Evolutionary conservation across 179 eudicot genomes (phyloP), one percentile per base, ranked within the genome.

Genomic region (Vitellaria paradoxa): DNA sequence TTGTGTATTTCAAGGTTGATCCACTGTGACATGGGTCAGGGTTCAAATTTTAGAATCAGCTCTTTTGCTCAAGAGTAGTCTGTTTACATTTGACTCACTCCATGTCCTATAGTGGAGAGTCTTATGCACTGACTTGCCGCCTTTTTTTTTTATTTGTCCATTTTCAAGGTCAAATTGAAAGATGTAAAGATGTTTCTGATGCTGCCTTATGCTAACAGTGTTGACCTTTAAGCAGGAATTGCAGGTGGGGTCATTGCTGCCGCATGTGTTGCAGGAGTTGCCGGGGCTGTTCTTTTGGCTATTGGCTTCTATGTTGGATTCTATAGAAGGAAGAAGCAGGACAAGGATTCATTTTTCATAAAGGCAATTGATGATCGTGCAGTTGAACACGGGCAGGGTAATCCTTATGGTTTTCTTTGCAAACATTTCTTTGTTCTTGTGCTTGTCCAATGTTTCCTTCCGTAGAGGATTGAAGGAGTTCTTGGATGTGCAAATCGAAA

Each of bases 181-280:
- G 73, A 45, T 49, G 73, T 20, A 8, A 50, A 49, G 18, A 24
- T 70, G 9, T 50, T 70, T 30, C 50, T 47, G 57, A 21, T 69
- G 21, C 70, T 77, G 26, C 47, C 69, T 49, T 60, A 60, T 7
- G 68, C 49, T 68, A 3, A 20, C 50, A 20, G 11, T 26, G 1
- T 70, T 52, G 53, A 46, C 52, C 40, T 70, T 70, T 61, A 21
- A 73, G 42, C 87, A 84, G 87, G 85, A 71, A 66, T 80, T 13
- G 76, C 85, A 46, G 65, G 78, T 68, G 89, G 84, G 67, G 85
- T 84, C 76, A 80, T 84, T 75, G 84, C 84, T 79, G 89, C 87
- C 15, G 59, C 84, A 53, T 70, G 81, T 62, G 57, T 86, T 56
- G 89, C 79, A 15, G 87, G 77, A n/a, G 70, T 81, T 65, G 68